Evolutionary conservation across 768 basidiomycete species (phyloP).

Genomic region (Ramaria sp.): DNA sequence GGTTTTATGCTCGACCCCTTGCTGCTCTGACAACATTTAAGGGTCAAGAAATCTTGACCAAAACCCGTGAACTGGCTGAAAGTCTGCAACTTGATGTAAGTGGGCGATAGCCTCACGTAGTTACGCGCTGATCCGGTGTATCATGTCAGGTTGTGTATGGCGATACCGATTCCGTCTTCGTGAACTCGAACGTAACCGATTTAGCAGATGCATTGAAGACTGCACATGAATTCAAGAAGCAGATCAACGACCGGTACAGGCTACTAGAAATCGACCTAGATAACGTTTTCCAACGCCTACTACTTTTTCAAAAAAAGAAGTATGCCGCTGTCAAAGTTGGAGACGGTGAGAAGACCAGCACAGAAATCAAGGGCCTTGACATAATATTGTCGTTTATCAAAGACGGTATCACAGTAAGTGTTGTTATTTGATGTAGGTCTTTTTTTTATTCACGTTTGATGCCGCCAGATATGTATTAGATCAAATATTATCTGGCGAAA

Average conservation of each 20-base stretch:
- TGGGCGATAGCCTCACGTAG: background rate
- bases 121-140: background rate
- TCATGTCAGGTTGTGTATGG: constrained; percentile 84
- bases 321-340: constrained; percentile 96
- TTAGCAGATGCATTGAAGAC: constrained; percentile 85
- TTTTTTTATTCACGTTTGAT: background rate
- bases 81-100: constrained; percentile 80
- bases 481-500: constrained; percentile 83
- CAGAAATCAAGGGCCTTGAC: constrained; percentile 93
- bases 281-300: constrained; percentile 81
- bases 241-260: constrained; percentile 91
- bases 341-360: constrained; percentile 63
- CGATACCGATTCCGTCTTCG: constrained; percentile 97
- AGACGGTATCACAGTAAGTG: constrained; percentile 83
- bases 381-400: constrained; percentile 93
- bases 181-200: constrained; percentile 90
- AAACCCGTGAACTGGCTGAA: constrained; percentile 88
- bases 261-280: constrained; percentile 96
- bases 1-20: constrained; percentile 94
- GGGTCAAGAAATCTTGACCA: constrained; percentile 92
- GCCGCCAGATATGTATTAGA: constrained; percentile 73
- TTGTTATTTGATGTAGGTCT: background rate
- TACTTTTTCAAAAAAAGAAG: constrained; percentile 97
- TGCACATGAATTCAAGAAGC: constrained; percentile 86
- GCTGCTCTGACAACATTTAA: constrained; percentile 96